Evolutionary conservation across 1,284 basidiomycete species (phyloP), one percentile per base, ranked within the genome.

Genomic region (Puccinia coronata): DNA sequence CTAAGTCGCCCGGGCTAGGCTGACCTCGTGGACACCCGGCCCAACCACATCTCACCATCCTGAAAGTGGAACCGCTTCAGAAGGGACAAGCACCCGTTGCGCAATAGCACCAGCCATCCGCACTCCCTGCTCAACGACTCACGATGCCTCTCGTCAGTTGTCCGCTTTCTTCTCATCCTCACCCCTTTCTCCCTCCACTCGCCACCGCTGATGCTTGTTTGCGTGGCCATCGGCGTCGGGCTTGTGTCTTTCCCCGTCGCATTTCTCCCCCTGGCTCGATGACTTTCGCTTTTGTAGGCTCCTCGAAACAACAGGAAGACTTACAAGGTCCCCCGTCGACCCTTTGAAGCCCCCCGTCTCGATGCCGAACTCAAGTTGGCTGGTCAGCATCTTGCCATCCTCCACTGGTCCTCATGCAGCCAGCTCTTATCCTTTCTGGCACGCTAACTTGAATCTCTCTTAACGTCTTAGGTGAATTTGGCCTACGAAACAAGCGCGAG

Each of bases 401-500:
- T n/a, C 28, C 31, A 34, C 61, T 47, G 70, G 41, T 49, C 20
- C 14, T 47, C 65, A 11, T 53, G 67, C 73, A 23, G 34, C 51
- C 14, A 23, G 4, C 31, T 39, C 41, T 72, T 20, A 31, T 16
- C 12, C 25, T 39, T 53, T 8, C 51, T 39, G 0, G 34, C 47
- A 8, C 23, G 9, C 53, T 36, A n/a, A n/a, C n/a, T 25, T 23
- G 5, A 36, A 25, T 41, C 43, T 16, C 77, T 95, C 31, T n/a
- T 8, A 28, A n/a, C 18, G 0, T 98, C 88, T 95, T 95, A 83
- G 96, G 96, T 89, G 97, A 99, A 90, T 99, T 96, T 90, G 96
- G 96, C 88, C 94, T 99, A 86, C 94, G 96, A 88, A 99, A 98
- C 93, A 99, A 99, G 91, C 93, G 95, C 87, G 96, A 99, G 90